A percentile compares a stretch with the other conserved stretches of the same genome.
Evolutionary conservation across 306 rosid species (phyloP).

Genomic region (Notholithocarpus densiflorus): DNA sequence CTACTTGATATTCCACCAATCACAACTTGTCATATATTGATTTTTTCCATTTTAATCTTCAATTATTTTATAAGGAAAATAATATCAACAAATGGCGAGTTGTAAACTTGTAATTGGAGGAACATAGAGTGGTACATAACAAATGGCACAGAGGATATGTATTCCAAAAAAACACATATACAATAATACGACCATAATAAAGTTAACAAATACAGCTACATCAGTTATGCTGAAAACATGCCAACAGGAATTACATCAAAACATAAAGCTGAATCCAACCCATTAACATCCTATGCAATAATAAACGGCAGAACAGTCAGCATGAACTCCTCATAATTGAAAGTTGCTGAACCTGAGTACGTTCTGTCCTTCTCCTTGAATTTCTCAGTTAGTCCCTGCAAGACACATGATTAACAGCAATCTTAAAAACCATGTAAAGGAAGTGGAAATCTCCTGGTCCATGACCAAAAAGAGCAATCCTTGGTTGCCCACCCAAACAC

Average conservation of each 20-base stretch:
- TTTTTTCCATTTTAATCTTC: too few relatives aligned
- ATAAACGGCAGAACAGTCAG: constrained; percentile 90
- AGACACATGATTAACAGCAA: not conserved
- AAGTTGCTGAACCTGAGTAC: constrained; percentile 72
- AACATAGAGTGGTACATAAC: too few relatives aligned
- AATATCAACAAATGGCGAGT: too few relatives aligned
- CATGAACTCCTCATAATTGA: constrained; percentile 85
- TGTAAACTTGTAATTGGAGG: too few relatives aligned
- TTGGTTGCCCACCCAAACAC: not conserved
- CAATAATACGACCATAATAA: not conserved
- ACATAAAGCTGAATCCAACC: not conserved
- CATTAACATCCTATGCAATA: constrained; percentile 49
- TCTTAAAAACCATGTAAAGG: not conserved
- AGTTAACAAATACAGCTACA: not conserved
- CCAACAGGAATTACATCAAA: not conserved
- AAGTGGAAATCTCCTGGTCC: not conserved
- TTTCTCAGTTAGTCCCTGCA: constrained; percentile 92
- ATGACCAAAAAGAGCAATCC: not conserved
- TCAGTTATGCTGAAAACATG: not conserved
- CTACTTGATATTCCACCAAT: too few relatives aligned
- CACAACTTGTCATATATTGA: too few relatives aligned
- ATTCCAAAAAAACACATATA: not conserved
- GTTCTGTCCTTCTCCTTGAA: constrained; percentile 85
- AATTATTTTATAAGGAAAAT: too few relatives aligned
- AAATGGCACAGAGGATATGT: too few relatives aligned